Evolutionary conservation across 2,329 filamentous ascomycete species (phyloP), one percentile per base, ranked within the genome.

Genomic region (Magnaporthiopsis rhizophila): DNA sequence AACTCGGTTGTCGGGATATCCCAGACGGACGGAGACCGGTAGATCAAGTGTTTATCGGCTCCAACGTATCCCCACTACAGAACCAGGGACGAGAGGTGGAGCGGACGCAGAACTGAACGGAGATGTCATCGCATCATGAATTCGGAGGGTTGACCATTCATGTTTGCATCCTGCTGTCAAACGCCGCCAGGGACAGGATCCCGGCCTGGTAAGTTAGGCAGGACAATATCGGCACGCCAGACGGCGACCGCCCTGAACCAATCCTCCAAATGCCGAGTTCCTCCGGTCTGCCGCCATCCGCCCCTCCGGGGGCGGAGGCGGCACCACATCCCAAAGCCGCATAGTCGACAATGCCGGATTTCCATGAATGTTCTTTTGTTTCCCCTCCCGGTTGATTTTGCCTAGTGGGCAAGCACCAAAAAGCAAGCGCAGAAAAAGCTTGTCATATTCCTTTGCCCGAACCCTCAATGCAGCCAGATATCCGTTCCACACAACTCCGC

Each of bases 401-500:
- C 57, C 57, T 53, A 53, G 45, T 53, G 45, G 45, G 45, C 45
- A 53, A 53, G 45, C 45, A n/a, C 57, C 50, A 53, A 62, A 32
- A 53, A 62, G 61, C 61, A 57, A 63, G 62, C 62, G 62, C 62
- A 56, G 34, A 45, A 45, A 58, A 59, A 59, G 56, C 56, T 36
- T 50, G 56, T 59, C 62, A 53, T 59, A 63, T 59, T 58, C 62
- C 62, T 62, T 62, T 58, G 62, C 62, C 62, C 58, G 45, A 66
- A 68, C 67, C 68, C 65, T 66, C 62, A 65, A 69, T 69, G 68
- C 67, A 69, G 64, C 68, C 67, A 66, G 62, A 66, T 65, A 69
- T 66, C 65, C 67, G 65, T 67, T 69, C 65, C 68, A 65, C 64
- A 66, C 68, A 69, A 69, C 67, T 69, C 68, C 68, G 68, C 66